Base-by-base conservation (phyloP, 2,329 filamentous ascomycete genomes). In the Ceratocystis ficicola region DNA sequence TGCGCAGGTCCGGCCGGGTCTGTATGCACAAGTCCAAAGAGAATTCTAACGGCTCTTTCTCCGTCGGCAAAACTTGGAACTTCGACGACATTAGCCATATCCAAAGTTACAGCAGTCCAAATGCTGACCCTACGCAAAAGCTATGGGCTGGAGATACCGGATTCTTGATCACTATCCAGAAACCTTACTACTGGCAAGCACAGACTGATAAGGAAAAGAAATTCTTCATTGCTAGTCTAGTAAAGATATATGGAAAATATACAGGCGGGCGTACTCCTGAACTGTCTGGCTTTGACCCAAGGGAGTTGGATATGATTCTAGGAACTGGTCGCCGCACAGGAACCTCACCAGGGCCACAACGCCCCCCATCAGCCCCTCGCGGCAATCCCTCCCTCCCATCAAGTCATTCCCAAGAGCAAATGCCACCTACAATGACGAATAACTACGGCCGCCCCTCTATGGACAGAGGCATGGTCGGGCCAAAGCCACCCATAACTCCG, bases 51-150 rank as follows among this genome's bases (percentile, higher is more conserved):
- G 91, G 91, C 66, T 86, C 89, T 28, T 99, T 96, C 75, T 97
- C 93, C 22, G 96, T 99, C 70, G 94, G 94, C 70, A 99, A 99
- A 78, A 96, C 94, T 2, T 99, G 94, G 94, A 89, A 92, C 74
- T 83, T 99, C 70, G 93, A 97, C 75, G 94, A 99, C 73, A 78
- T 99, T 62, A 83, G 83, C 3, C 81, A 83, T 59, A 89, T 99
- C 70, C 88, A 95, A 74, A 94, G 90, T 30, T 97, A 87, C 73
- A 87, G 85, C 5, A 81, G 86, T 55, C 75, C 83, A 22, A 76
- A 79, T 74, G 72, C 83, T 79, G 73, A 79, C 75, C 70, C 86
- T 69, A 73, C 83, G 77, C 70, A 82, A 80, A 75, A 87, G 81
- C 76, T 87, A 73, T 95, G 89, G 89, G 93, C 90, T 25, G 86